Conservation (phyloP, 768 basidiomycete species). For the Amanita muscaria region DNA sequence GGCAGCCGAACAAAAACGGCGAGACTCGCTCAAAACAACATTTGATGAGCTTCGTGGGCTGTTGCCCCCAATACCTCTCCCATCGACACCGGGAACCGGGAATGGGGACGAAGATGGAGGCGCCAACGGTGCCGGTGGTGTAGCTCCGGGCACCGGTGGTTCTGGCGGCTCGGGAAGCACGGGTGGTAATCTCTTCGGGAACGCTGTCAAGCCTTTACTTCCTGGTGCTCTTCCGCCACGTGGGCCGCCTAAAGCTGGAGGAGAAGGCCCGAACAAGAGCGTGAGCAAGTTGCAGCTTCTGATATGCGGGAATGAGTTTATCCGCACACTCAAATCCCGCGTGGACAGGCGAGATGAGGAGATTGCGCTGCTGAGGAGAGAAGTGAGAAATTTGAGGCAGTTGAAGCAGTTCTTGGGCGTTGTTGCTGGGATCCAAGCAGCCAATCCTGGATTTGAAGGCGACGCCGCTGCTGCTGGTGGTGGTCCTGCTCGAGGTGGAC, state of each 20-base stretch:
- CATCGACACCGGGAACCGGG: constrained; percentile 39
- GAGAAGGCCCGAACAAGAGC: constrained; percentile 90
- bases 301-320: constrained; percentile 85
- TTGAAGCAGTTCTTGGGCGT: constrained; percentile 25
- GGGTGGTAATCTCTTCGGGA: constrained; percentile 14
- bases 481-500: too few relatives aligned
- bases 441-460: too few relatives aligned
- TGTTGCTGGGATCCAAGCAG: background rate
- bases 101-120: constrained; percentile 13
- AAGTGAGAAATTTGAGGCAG: constrained; percentile 51
- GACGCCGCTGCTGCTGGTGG: too few relatives aligned
- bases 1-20: constrained; percentile 93
- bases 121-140: constrained; percentile 9
- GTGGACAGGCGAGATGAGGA: constrained; percentile 77
- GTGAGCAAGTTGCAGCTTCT: constrained; percentile 91
- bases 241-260: constrained; percentile 75
- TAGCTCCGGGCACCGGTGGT: background rate
- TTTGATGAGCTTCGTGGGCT: constrained; percentile 79
- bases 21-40: constrained; percentile 92
- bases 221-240: constrained; percentile 88
- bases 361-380: constrained; percentile 55
- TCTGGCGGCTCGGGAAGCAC: background rate
- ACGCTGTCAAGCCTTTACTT: constrained; percentile 57
- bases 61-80: constrained; percentile 82
- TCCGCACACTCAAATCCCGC: constrained; percentile 65